A percentile compares a stretch with the other conserved stretches of the same genome.
phyloP scores from a whole-genome alignment of 2,329 filamentous ascomycete genomes.

The Aureobasidium sp. region DNA sequence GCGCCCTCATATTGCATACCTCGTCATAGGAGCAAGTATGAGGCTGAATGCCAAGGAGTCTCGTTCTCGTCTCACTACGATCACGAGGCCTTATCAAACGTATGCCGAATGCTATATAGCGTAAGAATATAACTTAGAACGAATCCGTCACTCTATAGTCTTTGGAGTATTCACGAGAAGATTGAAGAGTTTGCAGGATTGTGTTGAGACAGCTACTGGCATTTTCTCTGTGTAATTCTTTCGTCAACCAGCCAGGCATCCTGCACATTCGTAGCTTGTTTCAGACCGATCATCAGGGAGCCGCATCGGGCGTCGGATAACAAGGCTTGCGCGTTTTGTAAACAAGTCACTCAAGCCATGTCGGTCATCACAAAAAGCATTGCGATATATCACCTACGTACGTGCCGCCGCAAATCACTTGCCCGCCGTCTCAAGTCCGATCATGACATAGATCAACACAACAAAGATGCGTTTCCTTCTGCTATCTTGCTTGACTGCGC shows the following conservation, averaged over 20 bases:
- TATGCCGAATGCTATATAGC: background rate
- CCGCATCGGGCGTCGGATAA: background rate
- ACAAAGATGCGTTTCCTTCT: constrained; percentile 16
- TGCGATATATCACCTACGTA: constrained; percentile 5
- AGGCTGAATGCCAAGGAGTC: background rate
- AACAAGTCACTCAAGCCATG: background rate
- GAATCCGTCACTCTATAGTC: background rate
- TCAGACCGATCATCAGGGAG: background rate
- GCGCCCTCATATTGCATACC: background rate
- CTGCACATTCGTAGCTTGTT: background rate
- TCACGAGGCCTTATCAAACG: background rate
- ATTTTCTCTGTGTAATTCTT: too few species aligned
- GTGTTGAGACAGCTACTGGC: background rate
- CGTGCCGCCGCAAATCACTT: constrained; percentile 7
- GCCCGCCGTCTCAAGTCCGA: constrained; percentile 21
- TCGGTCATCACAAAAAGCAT: constrained; percentile 6
- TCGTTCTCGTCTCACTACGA: background rate
- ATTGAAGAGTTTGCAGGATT: too few species aligned
- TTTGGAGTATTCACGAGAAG: background rate
- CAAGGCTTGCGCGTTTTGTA: background rate
- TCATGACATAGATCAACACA: constrained; percentile 6
- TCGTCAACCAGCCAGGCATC: background rate
- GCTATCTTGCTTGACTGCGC: background rate
- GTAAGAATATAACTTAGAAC: too few species aligned
- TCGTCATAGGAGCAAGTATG: background rate